Percentiles rank a stretch among this genome's conserved stretches.
Conservation (phyloP, 192 early-diverging fungal genomes). For the Radiomyces spectabilis region DNA sequence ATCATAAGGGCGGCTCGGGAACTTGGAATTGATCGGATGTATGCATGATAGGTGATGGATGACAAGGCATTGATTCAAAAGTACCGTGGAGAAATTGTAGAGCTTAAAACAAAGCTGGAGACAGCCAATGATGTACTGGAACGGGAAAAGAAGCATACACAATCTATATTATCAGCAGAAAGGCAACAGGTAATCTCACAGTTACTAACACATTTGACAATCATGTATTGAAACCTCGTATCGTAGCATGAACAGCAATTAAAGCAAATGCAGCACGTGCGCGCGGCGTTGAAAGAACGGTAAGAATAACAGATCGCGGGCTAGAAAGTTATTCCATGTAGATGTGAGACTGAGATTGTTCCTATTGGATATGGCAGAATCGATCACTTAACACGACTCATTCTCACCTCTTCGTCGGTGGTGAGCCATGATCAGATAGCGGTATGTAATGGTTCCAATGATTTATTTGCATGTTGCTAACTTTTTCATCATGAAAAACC, state of each 20-base stretch:
- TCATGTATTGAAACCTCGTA: not conserved
- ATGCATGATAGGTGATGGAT: constrained; percentile 47
- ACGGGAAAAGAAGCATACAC: constrained; percentile 44
- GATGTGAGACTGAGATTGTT: not conserved
- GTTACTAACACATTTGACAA: not conserved
- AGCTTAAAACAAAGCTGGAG: constrained; percentile 57
- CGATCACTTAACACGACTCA: constrained; percentile 78
- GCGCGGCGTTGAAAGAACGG: constrained; percentile 73
- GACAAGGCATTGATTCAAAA: constrained; percentile 82
- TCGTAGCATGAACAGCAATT: constrained; percentile 48
- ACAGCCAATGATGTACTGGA: constrained; percentile 46
- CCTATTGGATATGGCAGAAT: constrained; percentile 44
- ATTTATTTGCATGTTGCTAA: constrained; percentile 5
- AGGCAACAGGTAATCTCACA: constrained; percentile 18
- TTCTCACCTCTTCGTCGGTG: constrained; percentile 65
- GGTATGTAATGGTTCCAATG: constrained; percentile 3
- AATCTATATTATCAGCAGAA: constrained; percentile 25
- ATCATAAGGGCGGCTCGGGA: no score
- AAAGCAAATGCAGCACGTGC: constrained; percentile 41
- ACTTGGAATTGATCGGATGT: no score
- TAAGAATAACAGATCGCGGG: not conserved
- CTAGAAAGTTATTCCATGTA: not conserved
- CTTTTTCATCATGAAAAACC: not conserved
- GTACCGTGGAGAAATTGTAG: constrained; percentile 73
- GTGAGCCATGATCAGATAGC: constrained; percentile 24